phyloP scores from a whole-genome alignment of 345 rosid species.

The Eucalyptus brandiana region DNA sequence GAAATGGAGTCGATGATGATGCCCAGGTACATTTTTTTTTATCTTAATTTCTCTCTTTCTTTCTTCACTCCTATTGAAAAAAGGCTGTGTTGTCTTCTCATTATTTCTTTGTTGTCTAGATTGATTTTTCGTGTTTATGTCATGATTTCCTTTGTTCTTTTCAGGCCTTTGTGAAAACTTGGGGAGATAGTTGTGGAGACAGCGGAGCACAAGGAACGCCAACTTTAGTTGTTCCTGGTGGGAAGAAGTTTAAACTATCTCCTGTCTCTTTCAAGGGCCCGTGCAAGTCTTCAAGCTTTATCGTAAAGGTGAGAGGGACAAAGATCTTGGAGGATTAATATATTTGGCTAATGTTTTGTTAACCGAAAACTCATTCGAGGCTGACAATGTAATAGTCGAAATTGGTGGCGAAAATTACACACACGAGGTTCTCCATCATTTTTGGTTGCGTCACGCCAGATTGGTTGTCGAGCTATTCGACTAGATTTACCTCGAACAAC shows the following conservation, averaged over 20 bases:
- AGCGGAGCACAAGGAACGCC: not conserved
- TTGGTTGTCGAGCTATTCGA: not conserved
- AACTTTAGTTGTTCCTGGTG: not conserved
- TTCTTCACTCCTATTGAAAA: not conserved
- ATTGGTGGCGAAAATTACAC: not conserved
- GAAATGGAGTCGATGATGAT: not conserved
- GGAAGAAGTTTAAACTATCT: not conserved
- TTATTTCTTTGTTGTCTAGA: not conserved
- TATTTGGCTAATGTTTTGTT: not conserved
- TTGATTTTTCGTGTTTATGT: not conserved
- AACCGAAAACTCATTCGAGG: not conserved
- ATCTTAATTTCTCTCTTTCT: not conserved
- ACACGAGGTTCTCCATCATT: accelerated
- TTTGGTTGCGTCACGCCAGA: not conserved
- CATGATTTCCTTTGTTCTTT: not conserved
- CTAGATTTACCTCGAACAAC: not conserved
- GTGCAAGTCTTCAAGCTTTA: not conserved
- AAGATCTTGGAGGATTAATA: not conserved
- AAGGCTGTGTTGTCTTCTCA: not conserved
- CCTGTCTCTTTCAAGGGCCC: constrained; percentile 9
- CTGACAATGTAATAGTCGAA: not conserved
- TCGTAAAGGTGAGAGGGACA: not conserved
- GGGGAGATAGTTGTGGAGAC: constrained; percentile 7
- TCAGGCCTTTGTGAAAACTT: constrained; percentile 16
- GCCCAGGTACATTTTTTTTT: not conserved